Base-by-base conservation (phyloP, 108 stramenopile genomes). In the Epithemia pelagica region DNA sequence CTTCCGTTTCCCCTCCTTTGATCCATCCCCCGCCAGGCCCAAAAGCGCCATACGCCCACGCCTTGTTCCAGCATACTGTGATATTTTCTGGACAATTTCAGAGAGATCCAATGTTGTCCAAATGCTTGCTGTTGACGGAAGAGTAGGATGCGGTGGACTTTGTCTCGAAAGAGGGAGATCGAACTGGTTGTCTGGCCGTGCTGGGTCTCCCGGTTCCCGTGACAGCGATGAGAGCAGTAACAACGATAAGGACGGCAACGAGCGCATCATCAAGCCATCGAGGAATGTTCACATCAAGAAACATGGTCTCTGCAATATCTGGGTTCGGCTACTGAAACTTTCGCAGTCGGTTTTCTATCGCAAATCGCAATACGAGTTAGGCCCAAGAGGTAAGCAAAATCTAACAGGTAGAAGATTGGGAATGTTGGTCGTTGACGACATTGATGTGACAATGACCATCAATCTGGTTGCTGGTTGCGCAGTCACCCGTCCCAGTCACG, bases 61-160 rank as follows among this genome's bases (percentile, higher is more conserved):
- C 26, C 24, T 66, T 29, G 65, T 66, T 37, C 65, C 65, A 1
- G 65, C 28, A 29, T 66, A 28, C 3, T 37, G 23, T 2, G 65
- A 37, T 22, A 66, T 56, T 3, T 26, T 28, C 20, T 30, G 19
- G 24, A 66, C 19, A 25, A 66, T 29, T 20, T 37, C 28, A 26
- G 30, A 28, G 27, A 66, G 65, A 29, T 66, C 65, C 22, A 64
- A 29, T 15, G 63, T 22, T 52, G 37, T 46, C 37, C 37, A 46
- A 10, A 15, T 46, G 5, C 15, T 5, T 46, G 5, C 15, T 10
- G 37, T 15, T 46, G 37, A 10, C 5, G 37, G 37, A 46, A 5
- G 37, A 46, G 37, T 46, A 46, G 15, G 37, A 46, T 5, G 37
- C 5, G 37, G 37, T 46, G 5, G 37, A 46, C 37, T 15, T 46